A percentile compares a stretch with the other conserved stretches of the same genome.
Evolutionary conservation across 805 yeast genomes (phyloP).

Genomic region (Ogataea nakhonphanomensis): DNA sequence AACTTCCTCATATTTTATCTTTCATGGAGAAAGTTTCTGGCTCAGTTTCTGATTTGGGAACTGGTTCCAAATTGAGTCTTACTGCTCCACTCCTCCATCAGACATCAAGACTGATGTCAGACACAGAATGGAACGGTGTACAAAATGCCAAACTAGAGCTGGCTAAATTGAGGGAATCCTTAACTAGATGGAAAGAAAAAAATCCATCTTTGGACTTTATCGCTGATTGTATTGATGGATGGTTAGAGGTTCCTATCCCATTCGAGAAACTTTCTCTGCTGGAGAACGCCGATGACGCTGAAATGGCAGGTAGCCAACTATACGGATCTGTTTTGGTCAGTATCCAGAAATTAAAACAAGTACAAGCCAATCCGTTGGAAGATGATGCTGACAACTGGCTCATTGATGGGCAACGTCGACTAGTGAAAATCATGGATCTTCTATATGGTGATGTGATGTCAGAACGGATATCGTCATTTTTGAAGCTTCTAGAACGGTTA

Average conservation of each 20-base stretch:
- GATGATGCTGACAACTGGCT: slow-evolving; percentile 73
- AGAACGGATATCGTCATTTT: slow-evolving; percentile 23
- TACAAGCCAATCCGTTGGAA: slow-evolving; percentile 29
- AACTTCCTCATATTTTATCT: slow-evolving; percentile 13
- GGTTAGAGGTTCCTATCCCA: slow-evolving; percentile 5
- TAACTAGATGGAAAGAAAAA: slow-evolving; percentile 35
- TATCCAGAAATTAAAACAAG: slow-evolving; percentile 55
- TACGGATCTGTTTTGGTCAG: slow-evolving; percentile 60
- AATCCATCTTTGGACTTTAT: slow-evolving; percentile 37
- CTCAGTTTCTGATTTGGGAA: neutral
- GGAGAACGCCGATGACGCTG: slow-evolving; percentile 35
- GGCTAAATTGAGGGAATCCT: neutral
- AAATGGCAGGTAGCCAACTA: slow-evolving; percentile 45
- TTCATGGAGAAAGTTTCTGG: slow-evolving; percentile 2
- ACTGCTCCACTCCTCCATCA: neutral
- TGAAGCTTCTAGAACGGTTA: slow-evolving; percentile 31
- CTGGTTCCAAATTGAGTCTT: neutral
- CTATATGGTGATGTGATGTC: slow-evolving; percentile 23
- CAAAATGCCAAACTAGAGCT: neutral
- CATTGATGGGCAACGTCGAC: slow-evolving; percentile 41
- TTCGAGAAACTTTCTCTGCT: slow-evolving; percentile 11
- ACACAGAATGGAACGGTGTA: neutral
- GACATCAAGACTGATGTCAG: neutral
- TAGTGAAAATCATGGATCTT: slow-evolving; percentile 40
- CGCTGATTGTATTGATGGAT: slow-evolving; percentile 7